These are phyloP conservation scores for Mrakia hoshinonis DNA, from an alignment of 768 basidiomycete genomes.

Conservation along the genomic window DNA sequence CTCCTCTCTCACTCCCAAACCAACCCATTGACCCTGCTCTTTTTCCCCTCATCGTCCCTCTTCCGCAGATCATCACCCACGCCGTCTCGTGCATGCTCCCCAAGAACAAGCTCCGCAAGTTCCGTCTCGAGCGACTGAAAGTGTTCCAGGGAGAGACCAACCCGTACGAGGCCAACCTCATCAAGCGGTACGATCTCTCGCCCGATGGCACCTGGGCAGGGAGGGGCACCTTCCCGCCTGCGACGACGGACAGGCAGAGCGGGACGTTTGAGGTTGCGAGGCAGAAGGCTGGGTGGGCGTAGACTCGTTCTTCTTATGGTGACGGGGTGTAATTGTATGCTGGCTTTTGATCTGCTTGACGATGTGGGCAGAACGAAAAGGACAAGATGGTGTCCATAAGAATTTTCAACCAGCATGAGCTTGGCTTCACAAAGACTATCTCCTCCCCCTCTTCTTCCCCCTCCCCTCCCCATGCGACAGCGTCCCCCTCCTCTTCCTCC, in stretches of 20 bases:
- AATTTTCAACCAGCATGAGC: neutral
- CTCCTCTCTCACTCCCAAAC: neutral
- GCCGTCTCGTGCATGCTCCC: constrained; percentile 98
- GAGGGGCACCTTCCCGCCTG: neutral
- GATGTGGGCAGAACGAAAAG: neutral
- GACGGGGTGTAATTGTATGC: neutral
- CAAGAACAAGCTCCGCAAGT: constrained; percentile 89
- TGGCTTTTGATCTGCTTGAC: neutral
- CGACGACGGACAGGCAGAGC: neutral
- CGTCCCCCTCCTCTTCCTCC: neutral
- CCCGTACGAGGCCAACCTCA: constrained; percentile 62
- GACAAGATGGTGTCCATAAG: neutral
- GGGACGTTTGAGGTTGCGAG: neutral
- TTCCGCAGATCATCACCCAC: constrained; percentile 89
- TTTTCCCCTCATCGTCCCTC: neutral
- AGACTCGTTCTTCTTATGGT: neutral
- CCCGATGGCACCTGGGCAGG: constrained; percentile 14
- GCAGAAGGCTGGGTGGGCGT: neutral
- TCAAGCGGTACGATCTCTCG: constrained; percentile 62
- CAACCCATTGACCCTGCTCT: neutral
- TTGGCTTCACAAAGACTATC: no score
- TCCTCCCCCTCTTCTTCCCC: neutral
- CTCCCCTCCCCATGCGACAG: neutral
- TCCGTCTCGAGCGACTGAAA: constrained; percentile 74
- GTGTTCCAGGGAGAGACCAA: constrained; percentile 68